These are phyloP conservation scores for Pyrus betulifolia DNA, from an alignment of 306 rosid genomes.

Conservation along the genomic window DNA sequence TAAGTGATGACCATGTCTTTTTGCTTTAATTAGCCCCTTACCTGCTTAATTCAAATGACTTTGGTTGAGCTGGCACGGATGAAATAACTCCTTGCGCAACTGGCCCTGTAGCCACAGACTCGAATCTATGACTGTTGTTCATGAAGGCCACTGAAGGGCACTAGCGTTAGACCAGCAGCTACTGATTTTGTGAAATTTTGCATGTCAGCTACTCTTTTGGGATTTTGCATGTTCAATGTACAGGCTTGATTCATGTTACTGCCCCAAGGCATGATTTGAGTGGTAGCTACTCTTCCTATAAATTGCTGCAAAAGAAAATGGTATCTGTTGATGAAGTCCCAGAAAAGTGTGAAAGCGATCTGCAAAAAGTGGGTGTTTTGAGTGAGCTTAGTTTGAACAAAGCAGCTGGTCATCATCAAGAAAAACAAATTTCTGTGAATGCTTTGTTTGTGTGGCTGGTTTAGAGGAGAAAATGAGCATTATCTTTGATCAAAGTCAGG, in stretches of 20 bases:
- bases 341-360: neutral
- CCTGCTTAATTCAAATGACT: neutral
- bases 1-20: neutral
- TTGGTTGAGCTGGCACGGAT: neutral
- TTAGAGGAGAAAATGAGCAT: neutral
- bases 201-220: neutral
- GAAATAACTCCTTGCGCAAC: neutral
- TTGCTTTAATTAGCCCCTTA: neutral
- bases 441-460: no score
- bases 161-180: no score
- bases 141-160: no score
- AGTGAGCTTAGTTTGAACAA: neutral
- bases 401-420: neutral
- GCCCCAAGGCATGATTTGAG: neutral
- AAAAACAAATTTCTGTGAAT: neutral
- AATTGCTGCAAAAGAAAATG: constrained; percentile 3
- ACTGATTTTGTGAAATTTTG: neutral
- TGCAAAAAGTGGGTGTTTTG: constrained; percentile 6
- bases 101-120: no score
- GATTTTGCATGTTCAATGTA: neutral
- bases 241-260: neutral
- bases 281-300: neutral
- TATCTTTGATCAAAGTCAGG: constrained; percentile 10
- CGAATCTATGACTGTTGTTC: no score
- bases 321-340: neutral